phyloP scores from a whole-genome alignment of 257 asterid genomes.

The Nicotiana tomentosiformis region DNA sequence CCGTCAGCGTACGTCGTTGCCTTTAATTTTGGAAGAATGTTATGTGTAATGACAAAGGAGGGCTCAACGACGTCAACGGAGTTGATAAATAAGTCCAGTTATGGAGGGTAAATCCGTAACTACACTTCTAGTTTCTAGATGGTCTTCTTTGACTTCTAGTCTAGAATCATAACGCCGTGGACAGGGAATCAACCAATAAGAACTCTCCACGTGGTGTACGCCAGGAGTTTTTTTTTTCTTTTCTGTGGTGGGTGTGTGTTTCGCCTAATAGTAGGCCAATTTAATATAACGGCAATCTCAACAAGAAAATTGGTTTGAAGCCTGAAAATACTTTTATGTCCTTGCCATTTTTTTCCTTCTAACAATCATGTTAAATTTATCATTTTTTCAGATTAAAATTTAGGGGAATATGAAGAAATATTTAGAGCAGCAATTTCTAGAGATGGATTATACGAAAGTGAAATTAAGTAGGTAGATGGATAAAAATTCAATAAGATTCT shows the following conservation, averaged over 20 bases:
- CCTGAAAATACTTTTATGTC: background rate
- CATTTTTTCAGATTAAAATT: too few relatives aligned
- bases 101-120: background rate
- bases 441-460: background rate
- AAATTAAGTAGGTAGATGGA: background rate
- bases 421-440: background rate
- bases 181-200: background rate
- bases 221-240: too few relatives aligned
- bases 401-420: too few relatives aligned
- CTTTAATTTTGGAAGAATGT: background rate
- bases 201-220: background rate
- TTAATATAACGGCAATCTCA: background rate
- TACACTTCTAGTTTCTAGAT: background rate
- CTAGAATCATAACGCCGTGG: background rate
- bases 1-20: background rate
- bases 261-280: background rate
- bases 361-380: too few relatives aligned
- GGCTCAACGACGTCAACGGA: background rate
- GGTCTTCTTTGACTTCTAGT: slow-evolving; percentile 3
- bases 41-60: background rate
- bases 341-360: background rate
- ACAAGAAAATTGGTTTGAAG: background rate
- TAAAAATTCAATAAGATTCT: too few relatives aligned
- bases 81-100: background rate
- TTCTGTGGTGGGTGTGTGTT: background rate